Evolutionary conservation across 495 filamentous ascomycete genomes (phyloP).

Genomic region (Durotheca rogersii): DNA sequence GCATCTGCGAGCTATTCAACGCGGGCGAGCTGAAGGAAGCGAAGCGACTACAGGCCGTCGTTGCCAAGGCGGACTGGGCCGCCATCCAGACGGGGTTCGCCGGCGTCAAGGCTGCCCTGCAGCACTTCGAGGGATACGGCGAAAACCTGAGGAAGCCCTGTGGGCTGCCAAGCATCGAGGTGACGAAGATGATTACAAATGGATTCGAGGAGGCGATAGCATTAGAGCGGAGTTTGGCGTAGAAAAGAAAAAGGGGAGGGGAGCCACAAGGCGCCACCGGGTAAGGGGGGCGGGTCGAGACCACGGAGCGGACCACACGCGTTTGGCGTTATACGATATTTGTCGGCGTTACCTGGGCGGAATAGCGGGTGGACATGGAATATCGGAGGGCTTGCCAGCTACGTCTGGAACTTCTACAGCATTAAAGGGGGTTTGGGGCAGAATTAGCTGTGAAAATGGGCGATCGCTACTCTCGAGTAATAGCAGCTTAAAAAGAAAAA

Average conservation of each 20-base stretch:
- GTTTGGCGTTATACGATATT: constrained; percentile 30
- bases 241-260: constrained; percentile 1
- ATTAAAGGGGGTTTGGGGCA: constrained; percentile 3
- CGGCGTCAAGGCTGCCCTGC: constrained; percentile 78
- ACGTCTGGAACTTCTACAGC: constrained; percentile 1
- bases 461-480: too few relatives aligned
- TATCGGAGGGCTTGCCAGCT: constrained; percentile 7
- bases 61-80: constrained; percentile 77
- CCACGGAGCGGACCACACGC: constrained; percentile 16
- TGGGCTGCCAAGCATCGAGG: constrained; percentile 53
- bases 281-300: too few relatives aligned
- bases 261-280: too few relatives aligned
- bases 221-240: constrained; percentile 31
- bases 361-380: constrained; percentile 19
- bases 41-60: constrained; percentile 64
- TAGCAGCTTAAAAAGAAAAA: too few relatives aligned
- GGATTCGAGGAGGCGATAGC: constrained; percentile 62
- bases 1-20: constrained; percentile 70
- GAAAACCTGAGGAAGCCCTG: constrained; percentile 69
- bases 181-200: constrained; percentile 60
- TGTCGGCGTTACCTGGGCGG: constrained; percentile 28
- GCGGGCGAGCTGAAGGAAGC: constrained; percentile 69
- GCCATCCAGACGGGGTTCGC: constrained; percentile 78
- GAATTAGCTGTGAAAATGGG: constrained; percentile 14
- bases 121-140: constrained; percentile 73